Conservation (phyloP, 106 monocot genomes). For the Alisma plantagoaquatica region DNA sequence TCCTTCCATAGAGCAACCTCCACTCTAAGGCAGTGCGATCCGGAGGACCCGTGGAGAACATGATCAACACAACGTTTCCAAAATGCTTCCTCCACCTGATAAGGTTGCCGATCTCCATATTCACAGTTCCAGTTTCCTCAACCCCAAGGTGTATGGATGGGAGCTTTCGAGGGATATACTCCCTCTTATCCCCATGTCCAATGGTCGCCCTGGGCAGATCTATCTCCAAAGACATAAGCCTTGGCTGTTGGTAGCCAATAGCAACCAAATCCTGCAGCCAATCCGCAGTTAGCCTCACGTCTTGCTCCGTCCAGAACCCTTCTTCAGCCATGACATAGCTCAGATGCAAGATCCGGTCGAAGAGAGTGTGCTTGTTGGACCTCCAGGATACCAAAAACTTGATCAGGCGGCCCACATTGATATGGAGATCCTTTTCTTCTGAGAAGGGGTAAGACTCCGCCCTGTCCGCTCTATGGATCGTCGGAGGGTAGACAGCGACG, state of each 20-base stretch:
- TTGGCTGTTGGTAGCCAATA: conserved; percentile 76
- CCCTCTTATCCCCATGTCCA: conserved; percentile 77
- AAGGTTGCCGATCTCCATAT: conserved; percentile 88
- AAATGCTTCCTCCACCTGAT: conserved; percentile 92
- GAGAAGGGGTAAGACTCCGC: conserved; percentile 54
- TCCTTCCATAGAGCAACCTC: no score
- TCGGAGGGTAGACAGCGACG: conserved; percentile 81
- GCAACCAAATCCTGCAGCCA: conserved; percentile 91
- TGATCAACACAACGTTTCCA: no score
- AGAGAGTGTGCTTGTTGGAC: conserved; percentile 64
- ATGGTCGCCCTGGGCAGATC: conserved; percentile 70
- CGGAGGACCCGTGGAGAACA: no score
- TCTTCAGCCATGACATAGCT: conserved; percentile 90
- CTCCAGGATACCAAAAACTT: conserved; percentile 78
- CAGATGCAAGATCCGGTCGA: conserved; percentile 69
- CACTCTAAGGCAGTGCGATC: no score
- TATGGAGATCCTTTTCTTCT: conserved; percentile 96
- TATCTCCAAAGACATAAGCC: conserved; percentile 88
- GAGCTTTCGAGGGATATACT: conserved; percentile 73
- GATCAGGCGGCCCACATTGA: conserved; percentile 81
- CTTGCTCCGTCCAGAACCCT: conserved; percentile 90
- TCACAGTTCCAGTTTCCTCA: conserved; percentile 75
- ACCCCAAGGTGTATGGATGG: conserved; percentile 91
- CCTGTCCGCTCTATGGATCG: conserved; percentile 52
- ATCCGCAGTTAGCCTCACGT: conserved; percentile 62